phyloP scores from a whole-genome alignment of 2,329 filamentous ascomycete genomes.

The Fusarium chuoi region DNA sequence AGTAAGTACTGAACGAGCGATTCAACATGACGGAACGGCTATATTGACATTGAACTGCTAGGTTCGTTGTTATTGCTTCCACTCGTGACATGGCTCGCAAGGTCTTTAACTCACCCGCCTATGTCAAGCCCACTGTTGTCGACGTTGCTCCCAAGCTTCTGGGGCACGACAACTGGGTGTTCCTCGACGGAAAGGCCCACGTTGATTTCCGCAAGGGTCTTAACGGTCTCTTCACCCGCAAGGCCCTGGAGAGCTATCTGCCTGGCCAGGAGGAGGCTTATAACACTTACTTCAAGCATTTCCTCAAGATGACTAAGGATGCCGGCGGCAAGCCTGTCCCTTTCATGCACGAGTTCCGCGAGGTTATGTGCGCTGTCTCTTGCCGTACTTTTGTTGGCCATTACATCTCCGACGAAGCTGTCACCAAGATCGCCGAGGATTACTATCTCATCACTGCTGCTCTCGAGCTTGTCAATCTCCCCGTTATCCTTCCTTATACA shows the following conservation, averaged over 20 bases:
- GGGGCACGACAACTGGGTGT: constrained; percentile 93
- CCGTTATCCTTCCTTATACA: constrained; percentile 93
- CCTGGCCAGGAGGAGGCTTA: constrained; percentile 94
- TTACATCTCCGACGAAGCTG: constrained; percentile 89
- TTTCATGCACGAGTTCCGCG: constrained; percentile 93
- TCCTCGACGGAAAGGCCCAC: constrained; percentile 93
- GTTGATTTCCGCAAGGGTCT: constrained; percentile 98
- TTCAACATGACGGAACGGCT: neutral
- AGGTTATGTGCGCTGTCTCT: constrained; percentile 93
- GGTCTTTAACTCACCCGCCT: constrained; percentile 92
- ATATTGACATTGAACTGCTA: constrained; percentile 49
- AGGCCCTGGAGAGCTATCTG: constrained; percentile 87
- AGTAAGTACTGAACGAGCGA: constrained; percentile 67
- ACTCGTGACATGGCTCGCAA: constrained; percentile 96
- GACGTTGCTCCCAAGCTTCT: constrained; percentile 94
- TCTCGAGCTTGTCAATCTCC: constrained; percentile 97
- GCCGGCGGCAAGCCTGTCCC: constrained; percentile 78
- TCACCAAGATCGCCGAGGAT: constrained; percentile 95
- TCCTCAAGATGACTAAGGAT: constrained; percentile 78
- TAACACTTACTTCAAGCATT: constrained; percentile 83
- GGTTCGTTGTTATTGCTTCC: constrained; percentile 96
- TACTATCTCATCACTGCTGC: constrained; percentile 97
- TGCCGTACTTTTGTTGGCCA: constrained; percentile 97
- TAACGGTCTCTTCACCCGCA: constrained; percentile 92
- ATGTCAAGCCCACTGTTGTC: constrained; percentile 96